A percentile compares a stretch with the other conserved stretches of the same genome.
Conservation (phyloP, 2,329 filamentous ascomycete genomes). For the Arachnopeziza araneosa region DNA sequence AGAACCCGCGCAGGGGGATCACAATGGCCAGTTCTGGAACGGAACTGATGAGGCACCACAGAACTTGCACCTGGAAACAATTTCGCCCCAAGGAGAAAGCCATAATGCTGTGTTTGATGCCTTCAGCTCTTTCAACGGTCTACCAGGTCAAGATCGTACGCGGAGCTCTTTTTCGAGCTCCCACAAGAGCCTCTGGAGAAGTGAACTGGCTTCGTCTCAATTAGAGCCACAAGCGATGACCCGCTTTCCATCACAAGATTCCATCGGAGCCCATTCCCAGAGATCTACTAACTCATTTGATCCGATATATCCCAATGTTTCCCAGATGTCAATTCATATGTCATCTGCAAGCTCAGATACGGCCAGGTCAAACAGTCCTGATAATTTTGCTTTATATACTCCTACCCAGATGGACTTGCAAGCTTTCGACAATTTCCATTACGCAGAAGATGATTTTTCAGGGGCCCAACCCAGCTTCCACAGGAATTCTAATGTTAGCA, state of each 20-base stretch:
- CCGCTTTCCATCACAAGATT: conserved; percentile 27
- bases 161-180: conserved; percentile 12
- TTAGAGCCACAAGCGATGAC: conserved; percentile 25
- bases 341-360: conserved; percentile 29
- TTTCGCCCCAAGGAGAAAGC: conserved; percentile 19
- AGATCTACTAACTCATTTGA: conserved; percentile 26
- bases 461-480: conserved; percentile 20
- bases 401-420: conserved; percentile 27
- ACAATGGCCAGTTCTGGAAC: conserved; percentile 29
- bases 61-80: conserved; percentile 28
- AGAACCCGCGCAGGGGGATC: conserved; percentile 29
- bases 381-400: conserved; percentile 24
- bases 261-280: conserved; percentile 24
- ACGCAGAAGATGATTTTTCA: conserved; percentile 23
- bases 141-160: conserved; percentile 15
- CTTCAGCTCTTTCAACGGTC: conserved; percentile 20
- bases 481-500: conserved; percentile 17
- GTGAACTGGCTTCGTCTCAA: conserved; percentile 19
- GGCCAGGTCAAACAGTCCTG: conserved; percentile 28
- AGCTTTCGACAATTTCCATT: conserved; percentile 25
- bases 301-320: conserved; percentile 24
- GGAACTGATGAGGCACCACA: conserved; percentile 28
- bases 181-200: conserved; percentile 21
- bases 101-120: conserved; percentile 28
- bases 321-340: conserved; percentile 28